phyloP scores from a whole-genome alignment of 495 filamentous ascomycete species.

The Tricharina praecox region DNA sequence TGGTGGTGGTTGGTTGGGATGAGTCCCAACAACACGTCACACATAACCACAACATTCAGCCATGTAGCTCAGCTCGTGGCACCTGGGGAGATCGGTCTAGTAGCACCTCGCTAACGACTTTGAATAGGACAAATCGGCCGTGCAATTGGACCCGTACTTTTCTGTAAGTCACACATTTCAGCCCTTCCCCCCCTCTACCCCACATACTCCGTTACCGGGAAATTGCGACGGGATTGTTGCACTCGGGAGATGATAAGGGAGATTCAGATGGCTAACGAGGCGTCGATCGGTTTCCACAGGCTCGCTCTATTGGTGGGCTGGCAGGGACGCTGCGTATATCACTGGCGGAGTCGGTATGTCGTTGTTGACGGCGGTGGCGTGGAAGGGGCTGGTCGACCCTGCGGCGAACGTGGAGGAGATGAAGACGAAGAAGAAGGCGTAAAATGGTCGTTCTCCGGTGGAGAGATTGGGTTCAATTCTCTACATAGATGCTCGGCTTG shows the following conservation, averaged over 20 bases:
- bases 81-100: too few relatives aligned
- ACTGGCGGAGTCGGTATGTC: slow-evolving; percentile 67
- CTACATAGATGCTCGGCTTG: too few relatives aligned
- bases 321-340: slow-evolving; percentile 65
- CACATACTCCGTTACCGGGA: not conserved
- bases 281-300: too few relatives aligned
- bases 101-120: slow-evolving; percentile 3
- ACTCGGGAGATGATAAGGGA: not conserved
- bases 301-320: slow-evolving; percentile 98
- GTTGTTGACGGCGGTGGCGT: slow-evolving; percentile 50
- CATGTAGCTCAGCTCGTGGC: not conserved
- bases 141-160: slow-evolving; percentile 69
- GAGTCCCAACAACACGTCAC: too few relatives aligned
- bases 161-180: slow-evolving; percentile 46
- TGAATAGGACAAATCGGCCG: slow-evolving; percentile 61
- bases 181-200: not conserved
- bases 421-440: slow-evolving; percentile 2
- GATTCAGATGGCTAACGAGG: slow-evolving; percentile 13
- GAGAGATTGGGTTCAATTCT: too few relatives aligned
- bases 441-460: too few relatives aligned
- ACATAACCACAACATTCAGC: not conserved
- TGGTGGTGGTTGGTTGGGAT: too few relatives aligned
- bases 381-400: slow-evolving; percentile 37
- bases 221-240: not conserved
- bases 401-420: slow-evolving; percentile 12